A percentile compares a stretch with the other conserved stretches of the same genome.
phyloP scores from a whole-genome alignment of 805 yeast species.

The Pichia manshurica region DNA sequence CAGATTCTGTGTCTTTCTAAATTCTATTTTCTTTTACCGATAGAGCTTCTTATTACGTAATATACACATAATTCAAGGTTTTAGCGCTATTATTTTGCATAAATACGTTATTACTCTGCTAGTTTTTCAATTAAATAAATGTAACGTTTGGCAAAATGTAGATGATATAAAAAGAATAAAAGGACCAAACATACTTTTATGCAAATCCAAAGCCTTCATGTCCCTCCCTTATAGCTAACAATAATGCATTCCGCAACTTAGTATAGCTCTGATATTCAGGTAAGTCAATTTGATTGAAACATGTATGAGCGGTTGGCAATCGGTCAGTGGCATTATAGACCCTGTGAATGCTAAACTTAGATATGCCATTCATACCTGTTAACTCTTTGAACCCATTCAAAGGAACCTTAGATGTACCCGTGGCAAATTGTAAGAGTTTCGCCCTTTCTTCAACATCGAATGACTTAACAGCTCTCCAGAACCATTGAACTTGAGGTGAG shows the following conservation, averaged over 20 bases:
- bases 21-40: too few species aligned
- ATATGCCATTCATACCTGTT: constrained; percentile 79
- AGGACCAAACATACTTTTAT: constrained; percentile 6
- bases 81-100: too few species aligned
- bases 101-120: too few species aligned
- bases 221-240: constrained; percentile 89
- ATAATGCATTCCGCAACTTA: constrained; percentile 69
- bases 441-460: constrained; percentile 94
- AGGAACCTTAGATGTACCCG: constrained; percentile 97
- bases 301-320: constrained; percentile 92
- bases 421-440: constrained; percentile 86
- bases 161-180: background rate
- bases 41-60: too few species aligned
- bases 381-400: constrained; percentile 87
- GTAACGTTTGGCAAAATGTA: background rate
- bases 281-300: constrained; percentile 90
- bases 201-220: constrained; percentile 95
- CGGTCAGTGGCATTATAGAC: constrained; percentile 83
- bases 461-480: constrained; percentile 96
- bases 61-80: too few species aligned
- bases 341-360: constrained; percentile 83
- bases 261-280: constrained; percentile 93
- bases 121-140: too few species aligned
- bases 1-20: too few species aligned
- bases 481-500: constrained; percentile 88